A percentile compares a stretch with the other conserved stretches of the same genome.
Conservation (phyloP, 2,329 filamentous ascomycete genomes). For the Nothophaeocryptopus gaeumannii region DNA sequence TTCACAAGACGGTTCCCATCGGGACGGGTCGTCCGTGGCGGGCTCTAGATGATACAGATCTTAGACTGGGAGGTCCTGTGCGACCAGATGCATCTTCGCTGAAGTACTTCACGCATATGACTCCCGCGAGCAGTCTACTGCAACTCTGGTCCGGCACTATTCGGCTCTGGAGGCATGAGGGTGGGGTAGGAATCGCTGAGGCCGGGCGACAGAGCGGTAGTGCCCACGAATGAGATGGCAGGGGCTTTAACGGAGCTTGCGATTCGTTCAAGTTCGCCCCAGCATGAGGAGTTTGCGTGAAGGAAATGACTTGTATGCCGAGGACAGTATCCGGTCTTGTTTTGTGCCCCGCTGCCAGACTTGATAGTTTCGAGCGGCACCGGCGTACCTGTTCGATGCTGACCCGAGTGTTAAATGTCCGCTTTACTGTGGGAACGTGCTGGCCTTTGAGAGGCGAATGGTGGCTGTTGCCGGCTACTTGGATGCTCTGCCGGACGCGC, state of each 20-base stretch:
- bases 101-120: too few species aligned
- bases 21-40: constrained; percentile 3
- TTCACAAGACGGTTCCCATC: constrained; percentile 4
- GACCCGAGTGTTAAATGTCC: constrained; percentile 2
- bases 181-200: constrained; percentile 14
- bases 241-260: constrained; percentile 13
- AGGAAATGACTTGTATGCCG: constrained; percentile 17
- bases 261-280: constrained; percentile 19
- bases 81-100: too few species aligned
- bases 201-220: constrained; percentile 10
- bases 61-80: not conserved
- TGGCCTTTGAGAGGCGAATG: constrained; percentile 1
- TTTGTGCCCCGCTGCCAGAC: too few species aligned
- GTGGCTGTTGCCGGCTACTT: constrained; percentile 12
- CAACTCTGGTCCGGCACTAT: constrained; percentile 1
- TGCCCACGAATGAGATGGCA: constrained; percentile 21
- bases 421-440: not conserved
- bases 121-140: too few species aligned
- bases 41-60: constrained; percentile 18
- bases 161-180: constrained; percentile 12
- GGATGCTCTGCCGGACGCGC: constrained; percentile 1
- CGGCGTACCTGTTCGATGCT: not conserved
- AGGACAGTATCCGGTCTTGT: not conserved
- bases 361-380: too few species aligned
- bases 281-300: constrained; percentile 7